Conservation (phyloP, 306 rosid species). For the Elaeagnus macrophylla region DNA sequence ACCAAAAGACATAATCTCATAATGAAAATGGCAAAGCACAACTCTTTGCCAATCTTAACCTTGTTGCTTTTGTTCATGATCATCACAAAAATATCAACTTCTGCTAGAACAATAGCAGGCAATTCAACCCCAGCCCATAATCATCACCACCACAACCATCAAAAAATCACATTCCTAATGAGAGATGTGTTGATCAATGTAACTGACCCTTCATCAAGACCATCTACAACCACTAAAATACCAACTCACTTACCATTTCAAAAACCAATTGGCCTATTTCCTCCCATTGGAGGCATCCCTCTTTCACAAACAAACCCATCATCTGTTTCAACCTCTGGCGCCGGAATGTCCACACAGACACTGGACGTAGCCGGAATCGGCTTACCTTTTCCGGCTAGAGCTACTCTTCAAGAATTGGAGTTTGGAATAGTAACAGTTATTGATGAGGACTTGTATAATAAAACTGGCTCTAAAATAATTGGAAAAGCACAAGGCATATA, state of each 20-base stretch:
- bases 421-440: slow-evolving; percentile 42
- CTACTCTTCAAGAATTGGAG: slow-evolving; percentile 55
- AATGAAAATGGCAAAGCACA: slow-evolving; percentile 36
- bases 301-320: slow-evolving; percentile 33
- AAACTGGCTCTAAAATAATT: slow-evolving; percentile 14
- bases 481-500: slow-evolving; percentile 66
- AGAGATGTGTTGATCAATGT: slow-evolving; percentile 35
- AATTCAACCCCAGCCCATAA: slow-evolving; percentile 26
- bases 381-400: slow-evolving; percentile 43
- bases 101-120: slow-evolving; percentile 37
- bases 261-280: slow-evolving; percentile 43
- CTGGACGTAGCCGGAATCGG: slow-evolving; percentile 46
- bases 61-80: slow-evolving; percentile 21
- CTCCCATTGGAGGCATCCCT: slow-evolving; percentile 42
- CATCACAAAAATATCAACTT: slow-evolving; percentile 22
- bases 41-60: slow-evolving; percentile 12
- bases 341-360: slow-evolving; percentile 30
- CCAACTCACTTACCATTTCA: slow-evolving; percentile 35
- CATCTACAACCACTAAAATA: slow-evolving; percentile 23
- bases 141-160: slow-evolving; percentile 27
- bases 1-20: slow-evolving; percentile 10
- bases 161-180: slow-evolving; percentile 48
- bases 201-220: slow-evolving; percentile 17
- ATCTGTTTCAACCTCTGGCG: slow-evolving; percentile 2
- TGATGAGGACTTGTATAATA: slow-evolving; percentile 37